Evolutionary conservation across 2,329 filamentous ascomycete species (phyloP), one percentile per base, ranked within the genome.

Genomic region (Calonectria naviculata): DNA sequence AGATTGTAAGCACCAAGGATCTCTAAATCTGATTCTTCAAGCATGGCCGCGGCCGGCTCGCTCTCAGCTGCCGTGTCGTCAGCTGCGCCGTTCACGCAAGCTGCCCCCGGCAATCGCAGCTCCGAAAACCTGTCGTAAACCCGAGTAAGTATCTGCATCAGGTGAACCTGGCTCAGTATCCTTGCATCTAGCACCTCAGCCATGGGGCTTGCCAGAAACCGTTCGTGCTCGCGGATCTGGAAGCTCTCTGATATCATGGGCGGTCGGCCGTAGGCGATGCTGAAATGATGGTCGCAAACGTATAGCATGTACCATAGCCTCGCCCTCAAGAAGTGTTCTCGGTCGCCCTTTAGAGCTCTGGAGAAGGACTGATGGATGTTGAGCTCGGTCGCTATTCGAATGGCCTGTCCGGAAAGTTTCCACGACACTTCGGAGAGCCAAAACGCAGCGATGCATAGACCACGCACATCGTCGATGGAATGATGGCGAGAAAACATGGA

Each of bases 361-460:
- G 84, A 83, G 68, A 88, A 89, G 46, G 86, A 88, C 72, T 88
- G 87, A 73, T 90, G 88, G 10, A 90, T 82, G 38, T 87, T 87
- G 63, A 90, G 78, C 75, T 90, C 88, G 0, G 88, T 89, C 2
- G 88, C 88, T 61, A 89, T 89, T n/a, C 88, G 85, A 4, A 89
- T 87, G 0, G 88, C 88, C 72, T 89, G 87, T 1, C 90, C 89
- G 0, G 88, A 89, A 1, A 92, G 82, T 70, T 90, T 91, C 89
- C 90, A 90, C 12, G 87, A 89, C 2, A 90, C 81, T 4, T 92
- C 89, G 2, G 89, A 88, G 3, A 92, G 82, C 90, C 90, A 92
- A 75, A 92, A 92, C 1, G 90, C 89, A 1, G 88, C 90, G 24
- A 92, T 88, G 71, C 89, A 91, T 8, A 92, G 85, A 1, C 86